These are phyloP conservation scores for Ceratocystiopsis sp. DNA, from an alignment of 2,329 filamentous ascomycete genomes.

Conservation along the genomic window DNA sequence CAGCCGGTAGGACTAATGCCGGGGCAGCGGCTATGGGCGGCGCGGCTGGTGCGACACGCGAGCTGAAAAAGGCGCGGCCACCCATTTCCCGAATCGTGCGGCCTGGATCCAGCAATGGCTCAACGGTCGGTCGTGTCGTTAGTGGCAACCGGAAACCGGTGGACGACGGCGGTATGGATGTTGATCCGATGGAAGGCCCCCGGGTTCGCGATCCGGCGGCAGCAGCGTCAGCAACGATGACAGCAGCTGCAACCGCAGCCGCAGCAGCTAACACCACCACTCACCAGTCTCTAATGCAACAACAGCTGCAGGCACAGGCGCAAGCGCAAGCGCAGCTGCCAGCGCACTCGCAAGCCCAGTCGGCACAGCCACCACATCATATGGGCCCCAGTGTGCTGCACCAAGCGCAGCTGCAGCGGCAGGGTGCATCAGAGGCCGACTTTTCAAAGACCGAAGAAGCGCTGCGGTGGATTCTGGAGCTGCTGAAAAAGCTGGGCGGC, in stretches of 20 bases:
- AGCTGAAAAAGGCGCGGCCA: constrained; percentile 71
- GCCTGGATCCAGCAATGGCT: constrained; percentile 39
- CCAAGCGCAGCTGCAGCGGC: too few species aligned
- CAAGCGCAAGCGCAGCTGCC: constrained; percentile 3
- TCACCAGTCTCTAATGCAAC: background rate
- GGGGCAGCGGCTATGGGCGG: too few species aligned
- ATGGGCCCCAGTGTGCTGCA: too few species aligned
- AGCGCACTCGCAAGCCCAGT: constrained; percentile 8
- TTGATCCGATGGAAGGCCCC: constrained; percentile 45
- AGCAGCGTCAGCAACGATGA: constrained; percentile 1
- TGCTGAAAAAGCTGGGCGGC: constrained; percentile 65
- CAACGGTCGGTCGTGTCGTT: constrained; percentile 69
- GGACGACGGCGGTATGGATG: constrained; percentile 49
- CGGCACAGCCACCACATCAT: too few species aligned
- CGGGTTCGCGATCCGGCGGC: constrained; percentile 6
- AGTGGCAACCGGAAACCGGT: constrained; percentile 74
- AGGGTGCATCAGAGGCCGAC: too few species aligned
- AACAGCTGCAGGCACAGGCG: background rate
- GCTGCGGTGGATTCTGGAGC: constrained; percentile 57
- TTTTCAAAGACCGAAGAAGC: constrained; percentile 39
- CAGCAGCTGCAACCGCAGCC: background rate
- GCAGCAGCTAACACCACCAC: background rate
- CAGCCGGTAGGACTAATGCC: constrained; percentile 46
- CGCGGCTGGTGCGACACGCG: constrained; percentile 27
- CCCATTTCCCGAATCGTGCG: constrained; percentile 50